phyloP scores from a whole-genome alignment of 208 protist genomes.

The Leishmania guyanensis region DNA sequence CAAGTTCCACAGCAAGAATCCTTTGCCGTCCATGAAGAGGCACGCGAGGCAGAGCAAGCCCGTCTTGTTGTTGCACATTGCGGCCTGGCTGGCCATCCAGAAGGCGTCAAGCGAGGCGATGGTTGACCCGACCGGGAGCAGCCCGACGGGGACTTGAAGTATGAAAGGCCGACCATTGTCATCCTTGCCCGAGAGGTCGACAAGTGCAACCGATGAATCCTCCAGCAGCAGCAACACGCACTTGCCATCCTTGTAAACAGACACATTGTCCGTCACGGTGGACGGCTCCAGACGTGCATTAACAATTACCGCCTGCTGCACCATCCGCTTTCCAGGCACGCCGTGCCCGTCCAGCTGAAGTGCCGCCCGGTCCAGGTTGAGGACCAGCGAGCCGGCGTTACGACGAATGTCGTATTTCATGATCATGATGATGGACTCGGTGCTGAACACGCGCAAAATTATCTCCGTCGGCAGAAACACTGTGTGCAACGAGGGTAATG shows the following conservation, averaged over 20 bases:
- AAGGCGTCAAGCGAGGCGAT: slow-evolving; percentile 63
- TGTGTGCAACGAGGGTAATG: slow-evolving; percentile 50
- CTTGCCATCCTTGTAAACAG: slow-evolving; percentile 62
- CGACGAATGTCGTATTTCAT: slow-evolving; percentile 70
- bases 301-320: slow-evolving; percentile 56
- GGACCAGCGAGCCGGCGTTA: slow-evolving; percentile 47
- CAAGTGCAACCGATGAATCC: slow-evolving; percentile 64
- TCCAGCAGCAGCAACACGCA: slow-evolving; percentile 73
- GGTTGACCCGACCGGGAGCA: slow-evolving; percentile 68
- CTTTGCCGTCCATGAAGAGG: slow-evolving; percentile 60
- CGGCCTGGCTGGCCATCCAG: slow-evolving; percentile 46
- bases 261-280: slow-evolving; percentile 34
- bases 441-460: slow-evolving; percentile 66
- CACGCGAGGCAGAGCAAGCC: slow-evolving; percentile 55
- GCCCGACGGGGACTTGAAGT: slow-evolving; percentile 50
- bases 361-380: slow-evolving; percentile 50
- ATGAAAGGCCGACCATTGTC: slow-evolving; percentile 50
- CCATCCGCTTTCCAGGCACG: slow-evolving; percentile 34
- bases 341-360: slow-evolving; percentile 48
- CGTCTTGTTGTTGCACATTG: slow-evolving; percentile 17
- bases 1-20: slow-evolving; percentile 78
- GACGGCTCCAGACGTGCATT: slow-evolving; percentile 60
- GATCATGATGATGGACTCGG: slow-evolving; percentile 51
- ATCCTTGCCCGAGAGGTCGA: slow-evolving; percentile 65
- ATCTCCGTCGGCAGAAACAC: slow-evolving; percentile 65